Base-by-base conservation (phyloP, 1,284 basidiomycete species). In the Uromyces viciae-fabae region DNA sequence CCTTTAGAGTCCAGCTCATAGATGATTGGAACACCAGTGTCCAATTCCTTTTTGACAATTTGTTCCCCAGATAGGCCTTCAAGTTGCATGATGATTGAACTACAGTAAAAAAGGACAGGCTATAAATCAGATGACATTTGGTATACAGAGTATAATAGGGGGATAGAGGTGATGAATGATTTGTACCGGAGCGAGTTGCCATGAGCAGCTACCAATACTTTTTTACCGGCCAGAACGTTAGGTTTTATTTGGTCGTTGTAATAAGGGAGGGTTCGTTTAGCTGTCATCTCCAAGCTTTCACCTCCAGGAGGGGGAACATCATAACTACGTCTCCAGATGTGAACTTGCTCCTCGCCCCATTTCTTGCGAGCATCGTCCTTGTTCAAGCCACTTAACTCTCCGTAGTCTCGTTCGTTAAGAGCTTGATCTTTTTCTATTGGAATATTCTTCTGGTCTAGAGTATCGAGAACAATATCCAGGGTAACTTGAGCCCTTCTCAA, bases 311-410 rank as follows among this genome's bases (percentile, higher is more conserved):
- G 87, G 28, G 85, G 86, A 33, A 87, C 84, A 82, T 88, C 87
- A 82, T 84, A 86, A 49, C 84, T 84, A 62, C 85, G 83, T 40
- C 86, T 82, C 84, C 84, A 85, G 73, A 86, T 86, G 85, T 86
- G 86, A 38, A 88, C 86, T 83, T 87, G 87, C 43, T 88, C 87
- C 80, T 87, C 87, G 56, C 87, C 87, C 82, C 84, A 88, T 84
- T 87, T 87, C 82, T 86, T 85, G 60, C 87, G 83, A 38, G 87
- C 87, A 54, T 86, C 85, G 64, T 78, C 80, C 56, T 82, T 82
- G 40, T 81, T 81, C 31, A 82, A 49, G 38, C 82, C 82, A 42
- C 80, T 81, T 54, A 82, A 73, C 22, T 82, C 82, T 3, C 82
- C 82, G 79, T 87, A 87, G 83, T 87, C 86, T 22, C 87, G 84